phyloP scores from a whole-genome alignment of 345 rosid species.

The Pseudoturritis turrita region DNA sequence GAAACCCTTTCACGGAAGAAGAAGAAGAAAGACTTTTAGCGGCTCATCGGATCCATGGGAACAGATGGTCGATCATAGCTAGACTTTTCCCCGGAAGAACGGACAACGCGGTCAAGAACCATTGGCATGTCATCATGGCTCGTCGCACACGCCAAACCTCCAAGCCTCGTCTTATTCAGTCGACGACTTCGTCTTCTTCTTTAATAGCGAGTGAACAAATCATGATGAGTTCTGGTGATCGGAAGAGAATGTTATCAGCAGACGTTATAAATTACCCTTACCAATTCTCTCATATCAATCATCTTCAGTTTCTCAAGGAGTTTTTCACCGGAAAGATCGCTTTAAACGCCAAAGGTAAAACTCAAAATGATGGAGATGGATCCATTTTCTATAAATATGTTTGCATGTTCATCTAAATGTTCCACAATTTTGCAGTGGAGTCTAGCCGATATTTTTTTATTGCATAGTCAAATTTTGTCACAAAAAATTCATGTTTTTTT shows the following conservation, averaged over 20 bases:
- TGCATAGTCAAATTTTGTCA: not conserved
- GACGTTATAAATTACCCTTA: slow-evolving; percentile 9
- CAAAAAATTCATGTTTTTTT: not conserved
- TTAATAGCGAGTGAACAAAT: slow-evolving; percentile 1
- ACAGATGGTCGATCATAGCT: slow-evolving; percentile 85
- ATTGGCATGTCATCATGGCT: slow-evolving; percentile 97
- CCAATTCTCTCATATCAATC: slow-evolving; percentile 27
- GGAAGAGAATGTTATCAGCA: not conserved
- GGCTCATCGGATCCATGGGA: slow-evolving; percentile 82
- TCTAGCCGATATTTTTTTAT: not conserved
- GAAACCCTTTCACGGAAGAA: slow-evolving; percentile 83
- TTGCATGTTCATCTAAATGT: not conserved
- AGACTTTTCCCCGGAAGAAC: slow-evolving; percentile 86
- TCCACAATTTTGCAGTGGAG: not conserved
- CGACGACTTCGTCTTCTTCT: slow-evolving; percentile 16
- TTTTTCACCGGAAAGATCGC: slow-evolving; percentile 21
- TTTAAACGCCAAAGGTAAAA: slow-evolving; percentile 24
- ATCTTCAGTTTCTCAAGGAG: slow-evolving; percentile 28
- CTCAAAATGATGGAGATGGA: not conserved
- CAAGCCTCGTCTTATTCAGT: slow-evolving; percentile 14
- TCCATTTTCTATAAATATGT: not conserved
- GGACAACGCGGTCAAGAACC: slow-evolving; percentile 96
- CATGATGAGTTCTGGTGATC: slow-evolving; percentile 13
- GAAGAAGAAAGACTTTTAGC: slow-evolving; percentile 84
- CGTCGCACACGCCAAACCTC: slow-evolving; percentile 43